phyloP scores from a whole-genome alignment of 164 flowering plant species.

The Amborella trichopoda region DNA sequence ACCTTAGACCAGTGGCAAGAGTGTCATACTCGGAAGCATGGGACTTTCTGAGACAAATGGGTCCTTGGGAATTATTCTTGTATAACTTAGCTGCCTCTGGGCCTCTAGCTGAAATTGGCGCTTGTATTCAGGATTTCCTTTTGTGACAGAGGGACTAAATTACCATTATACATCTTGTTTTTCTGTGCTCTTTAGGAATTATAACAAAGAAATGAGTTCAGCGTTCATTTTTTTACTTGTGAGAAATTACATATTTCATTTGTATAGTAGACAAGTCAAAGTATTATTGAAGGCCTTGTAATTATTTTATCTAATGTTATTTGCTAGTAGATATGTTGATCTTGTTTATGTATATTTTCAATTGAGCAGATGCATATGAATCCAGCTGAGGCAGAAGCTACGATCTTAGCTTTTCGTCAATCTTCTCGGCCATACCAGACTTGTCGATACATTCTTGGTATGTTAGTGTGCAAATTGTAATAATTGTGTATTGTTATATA shows the following conservation, averaged over 20 bases:
- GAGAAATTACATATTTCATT: background rate
- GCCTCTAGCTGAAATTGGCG: no score
- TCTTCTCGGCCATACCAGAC: slow-evolving; percentile 69
- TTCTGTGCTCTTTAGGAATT: no score
- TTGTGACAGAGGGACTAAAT: no score
- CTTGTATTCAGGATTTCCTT: no score
- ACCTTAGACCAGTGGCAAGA: no score
- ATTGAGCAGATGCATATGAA: slow-evolving; percentile 57
- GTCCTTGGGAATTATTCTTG: no score
- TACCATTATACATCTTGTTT: background rate
- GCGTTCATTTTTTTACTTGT: background rate
- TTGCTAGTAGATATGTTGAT: background rate
- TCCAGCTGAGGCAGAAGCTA: slow-evolving; percentile 80
- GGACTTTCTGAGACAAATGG: no score
- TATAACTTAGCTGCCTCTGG: no score
- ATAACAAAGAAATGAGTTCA: background rate
- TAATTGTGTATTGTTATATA: background rate
- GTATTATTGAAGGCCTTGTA: background rate
- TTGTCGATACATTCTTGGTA: slow-evolving; percentile 86
- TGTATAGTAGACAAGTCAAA: background rate
- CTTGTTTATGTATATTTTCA: background rate
- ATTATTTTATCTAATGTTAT: background rate
- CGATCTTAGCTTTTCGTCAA: slow-evolving; percentile 52
- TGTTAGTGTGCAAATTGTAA: slow-evolving; percentile 9
- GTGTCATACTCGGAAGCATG: no score